Evolutionary conservation across 352 stramenopile species (phyloP).

Genomic region (Pythium phragmiticola): DNA sequence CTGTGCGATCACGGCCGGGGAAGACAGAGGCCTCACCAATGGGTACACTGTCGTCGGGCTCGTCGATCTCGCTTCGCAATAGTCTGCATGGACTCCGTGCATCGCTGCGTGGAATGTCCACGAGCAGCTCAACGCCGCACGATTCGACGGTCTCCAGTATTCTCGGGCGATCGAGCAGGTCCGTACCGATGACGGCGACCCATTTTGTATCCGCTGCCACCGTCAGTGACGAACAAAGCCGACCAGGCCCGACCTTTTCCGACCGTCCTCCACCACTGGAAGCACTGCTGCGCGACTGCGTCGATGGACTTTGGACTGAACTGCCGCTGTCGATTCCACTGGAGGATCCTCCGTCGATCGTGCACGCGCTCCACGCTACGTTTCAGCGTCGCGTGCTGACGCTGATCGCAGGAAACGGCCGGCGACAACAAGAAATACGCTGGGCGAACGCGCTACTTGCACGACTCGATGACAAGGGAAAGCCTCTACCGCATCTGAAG

Average conservation of each 20-base stretch:
- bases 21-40: background rate
- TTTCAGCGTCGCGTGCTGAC: conserved; percentile 28
- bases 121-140: background rate
- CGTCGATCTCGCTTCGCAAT: conserved; percentile 11
- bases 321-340: conserved; percentile 21
- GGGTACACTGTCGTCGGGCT: background rate
- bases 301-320: conserved; percentile 21
- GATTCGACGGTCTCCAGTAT: conserved; percentile 19
- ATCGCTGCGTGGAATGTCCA: background rate
- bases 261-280: background rate
- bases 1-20: background rate
- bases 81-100: background rate
- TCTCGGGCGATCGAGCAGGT: conserved; percentile 9
- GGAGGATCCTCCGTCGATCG: conserved; percentile 20
- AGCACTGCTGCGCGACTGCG: conserved; percentile 5
- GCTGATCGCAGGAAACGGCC: conserved; percentile 27
- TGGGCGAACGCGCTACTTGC: conserved; percentile 31
- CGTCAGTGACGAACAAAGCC: background rate
- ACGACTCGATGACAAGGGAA: background rate
- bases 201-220: conserved; percentile 6
- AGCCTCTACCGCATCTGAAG: background rate
- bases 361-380: conserved; percentile 12
- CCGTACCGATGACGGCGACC: background rate
- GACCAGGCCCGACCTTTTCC: background rate
- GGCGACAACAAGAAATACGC: conserved; percentile 29